Conservation (phyloP, 73 alveolate species). For the Paramecium primaurelia region DNA sequence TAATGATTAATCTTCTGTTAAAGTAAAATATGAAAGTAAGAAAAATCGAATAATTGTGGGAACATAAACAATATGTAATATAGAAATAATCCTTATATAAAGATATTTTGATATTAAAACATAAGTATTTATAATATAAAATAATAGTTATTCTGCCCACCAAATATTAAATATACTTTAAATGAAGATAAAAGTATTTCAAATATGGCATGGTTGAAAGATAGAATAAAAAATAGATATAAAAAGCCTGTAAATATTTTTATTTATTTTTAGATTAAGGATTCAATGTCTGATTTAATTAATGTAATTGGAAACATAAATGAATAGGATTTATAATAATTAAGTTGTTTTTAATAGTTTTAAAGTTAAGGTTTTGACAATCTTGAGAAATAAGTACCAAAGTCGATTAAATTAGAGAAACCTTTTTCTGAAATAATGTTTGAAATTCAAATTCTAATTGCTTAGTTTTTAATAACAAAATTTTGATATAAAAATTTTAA, state of each 20-base stretch:
- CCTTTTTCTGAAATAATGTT: neutral
- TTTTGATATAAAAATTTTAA: neutral
- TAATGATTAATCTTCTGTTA: neutral
- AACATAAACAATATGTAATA: neutral
- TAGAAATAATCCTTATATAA: neutral
- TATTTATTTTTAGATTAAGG: neutral
- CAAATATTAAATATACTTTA: neutral
- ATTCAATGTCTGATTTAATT: neutral
- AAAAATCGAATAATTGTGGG: conserved; percentile 22
- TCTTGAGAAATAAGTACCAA: neutral
- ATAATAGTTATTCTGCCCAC: conserved; percentile 2
- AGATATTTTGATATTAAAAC: conserved; percentile 32
- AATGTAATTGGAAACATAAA: neutral
- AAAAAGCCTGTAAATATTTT: neutral
- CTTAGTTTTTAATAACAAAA: neutral
- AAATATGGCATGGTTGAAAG: neutral
- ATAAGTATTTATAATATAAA: neutral
- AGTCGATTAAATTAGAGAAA: neutral
- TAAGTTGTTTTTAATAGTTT: neutral
- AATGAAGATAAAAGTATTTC: neutral
- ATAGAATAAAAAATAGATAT: neutral
- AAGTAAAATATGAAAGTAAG: neutral
- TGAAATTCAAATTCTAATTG: neutral
- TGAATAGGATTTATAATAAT: neutral
- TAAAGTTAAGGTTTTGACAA: neutral